Conservation (phyloP, 2,329 filamentous ascomycete species). For the Incumbomyces lentus region DNA sequence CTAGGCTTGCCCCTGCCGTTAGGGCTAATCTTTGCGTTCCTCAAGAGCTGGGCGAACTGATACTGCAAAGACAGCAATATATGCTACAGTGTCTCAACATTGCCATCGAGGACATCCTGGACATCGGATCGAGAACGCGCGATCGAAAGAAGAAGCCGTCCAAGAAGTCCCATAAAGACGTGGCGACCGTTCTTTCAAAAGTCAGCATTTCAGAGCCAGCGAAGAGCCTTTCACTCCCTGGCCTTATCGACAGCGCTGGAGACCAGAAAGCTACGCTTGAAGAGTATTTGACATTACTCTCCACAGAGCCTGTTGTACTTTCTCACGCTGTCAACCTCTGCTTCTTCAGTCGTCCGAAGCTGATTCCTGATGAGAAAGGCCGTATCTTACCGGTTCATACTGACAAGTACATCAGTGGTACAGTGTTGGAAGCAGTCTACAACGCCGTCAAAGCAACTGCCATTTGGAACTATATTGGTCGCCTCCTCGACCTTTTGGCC, state of each 20-base stretch:
- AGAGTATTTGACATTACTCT: constrained; percentile 27
- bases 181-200: constrained; percentile 25
- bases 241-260: constrained; percentile 24
- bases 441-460: constrained; percentile 27
- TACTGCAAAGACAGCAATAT: constrained; percentile 32
- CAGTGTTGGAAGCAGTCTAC: constrained; percentile 35
- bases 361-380: constrained; percentile 38
- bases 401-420: constrained; percentile 33
- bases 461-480: constrained; percentile 33
- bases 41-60: constrained; percentile 20
- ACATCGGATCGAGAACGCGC: constrained; percentile 27
- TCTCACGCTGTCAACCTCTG: constrained; percentile 22
- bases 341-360: constrained; percentile 34
- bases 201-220: constrained; percentile 23
- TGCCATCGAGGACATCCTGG: constrained; percentile 36
- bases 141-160: constrained; percentile 10
- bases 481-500: constrained; percentile 28
- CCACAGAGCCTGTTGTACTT: constrained; percentile 13
- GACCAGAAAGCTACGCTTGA: constrained; percentile 28
- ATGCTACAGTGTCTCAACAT: constrained; percentile 32
- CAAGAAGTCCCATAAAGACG: constrained; percentile 25
- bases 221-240: constrained; percentile 25
- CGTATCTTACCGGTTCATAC: constrained; percentile 28
- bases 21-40: constrained; percentile 19
- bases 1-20: constrained; percentile 13